These are phyloP conservation scores for Crepidotus variabilis DNA, from an alignment of 768 basidiomycete genomes.

Conservation along the genomic window DNA sequence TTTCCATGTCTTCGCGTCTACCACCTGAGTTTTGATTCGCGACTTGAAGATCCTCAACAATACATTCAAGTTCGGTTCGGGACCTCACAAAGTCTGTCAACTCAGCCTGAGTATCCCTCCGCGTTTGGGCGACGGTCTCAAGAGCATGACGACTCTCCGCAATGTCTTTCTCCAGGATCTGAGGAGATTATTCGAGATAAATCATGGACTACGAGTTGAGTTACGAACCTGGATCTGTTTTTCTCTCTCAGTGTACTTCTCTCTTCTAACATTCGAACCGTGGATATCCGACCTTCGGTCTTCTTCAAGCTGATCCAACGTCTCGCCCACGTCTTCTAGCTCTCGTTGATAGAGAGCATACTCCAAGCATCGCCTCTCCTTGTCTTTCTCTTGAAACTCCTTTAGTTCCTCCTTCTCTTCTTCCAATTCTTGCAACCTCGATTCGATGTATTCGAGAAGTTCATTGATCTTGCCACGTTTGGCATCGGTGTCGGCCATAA, in stretches of 20 bases:
- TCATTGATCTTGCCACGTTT: slow-evolving; percentile 92
- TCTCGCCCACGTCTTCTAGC: slow-evolving; percentile 81
- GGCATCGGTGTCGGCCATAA: slow-evolving; percentile 95
- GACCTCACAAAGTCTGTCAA: slow-evolving; percentile 82
- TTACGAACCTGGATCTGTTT: slow-evolving; percentile 73
- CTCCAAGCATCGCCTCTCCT: slow-evolving; percentile 90
- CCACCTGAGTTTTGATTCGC: slow-evolving; percentile 64
- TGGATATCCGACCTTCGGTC: slow-evolving; percentile 83
- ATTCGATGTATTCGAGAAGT: slow-evolving; percentile 86
- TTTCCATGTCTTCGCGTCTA: slow-evolving; percentile 56
- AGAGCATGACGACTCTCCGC: slow-evolving; percentile 65
- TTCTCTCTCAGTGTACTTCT: slow-evolving; percentile 80
- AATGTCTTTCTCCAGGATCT: slow-evolving; percentile 75
- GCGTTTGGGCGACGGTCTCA: slow-evolving; percentile 65
- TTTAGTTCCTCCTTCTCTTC: slow-evolving; percentile 98
- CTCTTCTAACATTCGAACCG: slow-evolving; percentile 74
- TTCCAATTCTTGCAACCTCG: slow-evolving; percentile 85
- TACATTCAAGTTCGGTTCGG: slow-evolving; percentile 83
- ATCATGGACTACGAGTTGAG: neutral
- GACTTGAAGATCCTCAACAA: slow-evolving; percentile 70
- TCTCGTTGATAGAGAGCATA: slow-evolving; percentile 93
- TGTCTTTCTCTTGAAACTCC: slow-evolving; percentile 94
- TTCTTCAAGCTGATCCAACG: slow-evolving; percentile 81
- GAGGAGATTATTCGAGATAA: slow-evolving; percentile 5
- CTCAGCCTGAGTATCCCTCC: slow-evolving; percentile 76